A percentile compares a stretch with the other conserved stretches of the same genome.
Evolutionary conservation across 2,329 filamentous ascomycete genomes (phyloP).

Genomic region (Biscogniauxia marginata): DNA sequence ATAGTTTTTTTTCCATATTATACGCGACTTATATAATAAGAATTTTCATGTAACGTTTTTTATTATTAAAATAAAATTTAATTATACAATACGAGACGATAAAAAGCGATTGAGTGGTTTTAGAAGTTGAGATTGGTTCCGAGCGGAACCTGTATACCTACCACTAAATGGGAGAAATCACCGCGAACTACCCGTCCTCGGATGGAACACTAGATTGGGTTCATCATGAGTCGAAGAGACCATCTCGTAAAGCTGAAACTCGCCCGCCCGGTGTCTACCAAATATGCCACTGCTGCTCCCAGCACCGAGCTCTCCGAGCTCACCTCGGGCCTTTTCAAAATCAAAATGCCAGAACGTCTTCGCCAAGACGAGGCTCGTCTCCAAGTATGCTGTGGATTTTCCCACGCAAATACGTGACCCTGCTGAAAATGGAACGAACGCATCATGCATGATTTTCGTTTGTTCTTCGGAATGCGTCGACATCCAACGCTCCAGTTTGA

Average conservation of each 20-base stretch:
- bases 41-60: no score
- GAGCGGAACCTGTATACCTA: no score
- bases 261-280: not conserved
- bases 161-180: no score
- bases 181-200: no score
- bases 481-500: not conserved
- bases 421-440: not conserved
- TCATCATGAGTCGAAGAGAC: not conserved
- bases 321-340: not conserved
- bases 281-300: not conserved
- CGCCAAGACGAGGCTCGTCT: not conserved
- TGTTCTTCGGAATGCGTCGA: no score
- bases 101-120: no score
- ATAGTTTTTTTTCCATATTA: no score
- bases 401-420: not conserved
- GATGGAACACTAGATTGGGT: not conserved
- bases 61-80: no score
- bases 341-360: constrained; percentile 1
- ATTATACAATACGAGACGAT: no score
- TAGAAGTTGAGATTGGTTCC: no score
- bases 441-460: not conserved
- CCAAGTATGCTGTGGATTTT: not conserved
- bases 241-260: not conserved
- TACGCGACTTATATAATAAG: no score
- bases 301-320: no score